These are phyloP conservation scores for Hypoxylon rubiginosum DNA, from an alignment of 2,329 filamentous ascomycete species.

Conservation along the genomic window DNA sequence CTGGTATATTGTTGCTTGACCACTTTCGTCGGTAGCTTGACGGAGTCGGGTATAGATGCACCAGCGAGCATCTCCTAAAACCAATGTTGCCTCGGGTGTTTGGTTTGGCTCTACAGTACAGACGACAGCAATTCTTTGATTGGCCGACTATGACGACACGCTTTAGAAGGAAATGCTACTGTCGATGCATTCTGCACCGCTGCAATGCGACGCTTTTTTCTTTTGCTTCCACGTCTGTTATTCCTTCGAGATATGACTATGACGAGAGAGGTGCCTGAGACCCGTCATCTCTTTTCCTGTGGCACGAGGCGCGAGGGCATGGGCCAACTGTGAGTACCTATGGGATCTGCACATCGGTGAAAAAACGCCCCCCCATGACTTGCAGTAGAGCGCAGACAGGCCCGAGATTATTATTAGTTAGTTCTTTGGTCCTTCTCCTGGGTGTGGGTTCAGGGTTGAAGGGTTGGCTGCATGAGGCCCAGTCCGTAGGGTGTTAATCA, in stretches of 20 bases:
- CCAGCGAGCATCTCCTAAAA: constrained; percentile 23
- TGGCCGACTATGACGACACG: constrained; percentile 41
- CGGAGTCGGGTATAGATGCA: constrained; percentile 31
- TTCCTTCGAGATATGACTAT: constrained; percentile 35
- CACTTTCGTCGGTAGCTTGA: constrained; percentile 15
- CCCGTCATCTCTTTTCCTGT: constrained; percentile 20
- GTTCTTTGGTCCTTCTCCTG: background rate
- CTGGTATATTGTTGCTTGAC: background rate
- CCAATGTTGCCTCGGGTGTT: constrained; percentile 24
- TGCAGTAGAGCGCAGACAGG: constrained; percentile 37
- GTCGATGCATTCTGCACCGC: constrained; percentile 26
- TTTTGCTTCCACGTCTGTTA: constrained; percentile 25
- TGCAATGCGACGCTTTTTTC: constrained; percentile 40
- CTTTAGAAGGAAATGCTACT: constrained; percentile 27
- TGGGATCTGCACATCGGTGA: constrained; percentile 42
- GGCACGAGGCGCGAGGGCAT: constrained; percentile 35
- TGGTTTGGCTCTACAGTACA: constrained; percentile 17
- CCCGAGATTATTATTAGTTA: constrained; percentile 38
- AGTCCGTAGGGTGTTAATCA: constrained; percentile 27
- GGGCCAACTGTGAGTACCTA: constrained; percentile 31
- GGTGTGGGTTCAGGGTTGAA: constrained; percentile 25
- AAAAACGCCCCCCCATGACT: constrained; percentile 44
- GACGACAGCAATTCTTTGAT: constrained; percentile 19
- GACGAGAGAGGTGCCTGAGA: constrained; percentile 30
- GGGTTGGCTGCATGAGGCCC: constrained; percentile 34